Evolutionary conservation across 768 basidiomycete species (phyloP), one percentile per base, ranked within the genome.

Genomic region (Leccinellum luteum): DNA sequence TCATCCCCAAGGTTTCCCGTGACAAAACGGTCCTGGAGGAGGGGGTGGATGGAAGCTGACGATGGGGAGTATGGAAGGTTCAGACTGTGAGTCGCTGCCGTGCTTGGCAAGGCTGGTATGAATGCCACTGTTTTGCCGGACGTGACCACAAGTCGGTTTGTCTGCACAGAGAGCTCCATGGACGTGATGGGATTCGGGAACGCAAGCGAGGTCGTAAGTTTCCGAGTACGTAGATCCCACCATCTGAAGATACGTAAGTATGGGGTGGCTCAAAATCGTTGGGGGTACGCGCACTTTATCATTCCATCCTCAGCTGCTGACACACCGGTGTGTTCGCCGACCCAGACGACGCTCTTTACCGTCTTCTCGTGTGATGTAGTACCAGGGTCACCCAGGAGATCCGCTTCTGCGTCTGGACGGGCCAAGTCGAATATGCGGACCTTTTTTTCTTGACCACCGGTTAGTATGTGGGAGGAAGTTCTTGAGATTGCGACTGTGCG

Each of bases 401-500:
- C 84, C 21, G 94, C 91, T 59, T 93, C 91, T 27, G 91, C 91
- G 64, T 96, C 93, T 48, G 94, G 90, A 49, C 87, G 79, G 53
- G 78, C 77, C 44, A 99, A 82, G 75, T 98, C 93, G 71, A 97
- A 99, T 69, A 98, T 85, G 62, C 97, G 83, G 51, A 96, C 90
- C 76, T 93, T 96, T 81, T 98, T 98, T 74, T 98, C 97, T 76
- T 98, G 90, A 1, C 96, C 96, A 52, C 95, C 96, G 21, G 91
- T 92, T 57, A 96, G 79, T 57, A 95, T 80, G 71, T 85, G 87
- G 5, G 81, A 78, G 21, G 82, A 74, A 50, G 76, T 75, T 6
- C 90, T 86, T 28, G 92, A 92, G 63, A 97, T 75, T 21, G 94
- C 94, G 54, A 98, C 92, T 48, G 88, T 94, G 64, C 95, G 90